phyloP scores from a whole-genome alignment of 2,329 filamentous ascomycete species.

The Fusarium sulawesiense region DNA sequence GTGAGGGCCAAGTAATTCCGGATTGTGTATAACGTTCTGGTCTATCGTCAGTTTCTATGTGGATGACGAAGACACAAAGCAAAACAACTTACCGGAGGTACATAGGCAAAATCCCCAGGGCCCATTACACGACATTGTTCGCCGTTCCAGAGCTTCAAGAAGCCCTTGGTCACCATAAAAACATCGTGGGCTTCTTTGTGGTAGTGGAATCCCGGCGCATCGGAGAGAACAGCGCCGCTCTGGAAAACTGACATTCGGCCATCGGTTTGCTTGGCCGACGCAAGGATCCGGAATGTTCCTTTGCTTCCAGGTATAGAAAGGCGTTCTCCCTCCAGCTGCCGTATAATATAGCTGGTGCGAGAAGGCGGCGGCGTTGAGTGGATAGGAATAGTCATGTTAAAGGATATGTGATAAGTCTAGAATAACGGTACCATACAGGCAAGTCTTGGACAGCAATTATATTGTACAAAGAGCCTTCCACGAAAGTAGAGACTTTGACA shows the following conservation, averaged over 20 bases:
- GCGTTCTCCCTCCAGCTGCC: conserved; percentile 62
- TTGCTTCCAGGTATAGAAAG: conserved; percentile 65
- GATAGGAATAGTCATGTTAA: conserved; percentile 50
- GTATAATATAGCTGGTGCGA: conserved; percentile 58
- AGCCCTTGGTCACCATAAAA: conserved; percentile 66
- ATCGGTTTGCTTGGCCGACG: conserved; percentile 63
- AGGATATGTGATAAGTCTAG: background rate
- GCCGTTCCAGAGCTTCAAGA: conserved; percentile 67
- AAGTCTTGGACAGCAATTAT: background rate
- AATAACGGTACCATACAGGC: background rate
- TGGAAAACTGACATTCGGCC: conserved; percentile 63
- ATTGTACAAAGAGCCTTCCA: background rate
- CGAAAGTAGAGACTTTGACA: background rate
- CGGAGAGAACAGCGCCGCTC: conserved; percentile 59
- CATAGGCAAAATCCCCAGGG: conserved; percentile 67
- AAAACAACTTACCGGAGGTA: conserved; percentile 61
- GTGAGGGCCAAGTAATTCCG: conserved; percentile 64
- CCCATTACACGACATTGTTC: conserved; percentile 64
- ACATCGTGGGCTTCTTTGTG: conserved; percentile 68
- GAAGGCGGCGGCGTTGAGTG: conserved; percentile 51
- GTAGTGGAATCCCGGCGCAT: conserved; percentile 66
- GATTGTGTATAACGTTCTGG: conserved; percentile 65
- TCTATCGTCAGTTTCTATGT: background rate
- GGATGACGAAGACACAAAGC: background rate
- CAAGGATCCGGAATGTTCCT: conserved; percentile 61